Evolutionary conservation across 2,329 filamentous ascomycete genomes (phyloP), one percentile per base, ranked within the genome.

Genomic region (Capronia americana): DNA sequence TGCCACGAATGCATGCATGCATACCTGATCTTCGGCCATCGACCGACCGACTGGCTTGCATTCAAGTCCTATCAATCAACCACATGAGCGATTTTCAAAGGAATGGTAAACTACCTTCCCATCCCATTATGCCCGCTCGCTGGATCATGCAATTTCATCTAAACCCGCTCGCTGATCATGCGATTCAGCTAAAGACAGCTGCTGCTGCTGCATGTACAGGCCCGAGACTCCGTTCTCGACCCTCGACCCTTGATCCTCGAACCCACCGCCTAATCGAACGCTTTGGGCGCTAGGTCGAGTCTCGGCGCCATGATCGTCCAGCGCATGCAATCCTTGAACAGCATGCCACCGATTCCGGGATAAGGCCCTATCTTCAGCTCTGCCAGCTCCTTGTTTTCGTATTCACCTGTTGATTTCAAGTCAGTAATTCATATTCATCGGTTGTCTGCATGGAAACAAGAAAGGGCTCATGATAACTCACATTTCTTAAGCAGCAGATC

Each of bases 301-400:
- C 51, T 48, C 14, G 51, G 30, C 30, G 63, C 57, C 6, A 62
- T 57, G 24, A 62, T 3, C 0, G 53, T 62, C 58, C 58, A 65
- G 10, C 58, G 57, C 53, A 65, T 46, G 32, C 63, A 65, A 14
- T 57, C 54, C 23, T 32, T n/a, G 53, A 53, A 65, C 5, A 30
- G 57, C 44, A 65, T 54, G 6, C 63, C 63, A 3, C 63, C 63
- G 23, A 62, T 20, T 17, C 7, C 24, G 12, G 20, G 41, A n/a
- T n/a, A 57, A 5, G 14, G 23, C 8, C 54, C 63, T 4, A 65
- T 17, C 20, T 54, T 48, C 26, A 26, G 17, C 8, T 46, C 26
- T 3, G 32, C 34, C 2, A 28, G 17, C 4, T 53, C 41, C 20
- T 26, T 14, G n/a, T 24, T 12, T 10, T 50, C 30, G 28, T 48